Conservation (phyloP, 2,329 filamentous ascomycete genomes). For the Colletotrichum viniferum region DNA sequence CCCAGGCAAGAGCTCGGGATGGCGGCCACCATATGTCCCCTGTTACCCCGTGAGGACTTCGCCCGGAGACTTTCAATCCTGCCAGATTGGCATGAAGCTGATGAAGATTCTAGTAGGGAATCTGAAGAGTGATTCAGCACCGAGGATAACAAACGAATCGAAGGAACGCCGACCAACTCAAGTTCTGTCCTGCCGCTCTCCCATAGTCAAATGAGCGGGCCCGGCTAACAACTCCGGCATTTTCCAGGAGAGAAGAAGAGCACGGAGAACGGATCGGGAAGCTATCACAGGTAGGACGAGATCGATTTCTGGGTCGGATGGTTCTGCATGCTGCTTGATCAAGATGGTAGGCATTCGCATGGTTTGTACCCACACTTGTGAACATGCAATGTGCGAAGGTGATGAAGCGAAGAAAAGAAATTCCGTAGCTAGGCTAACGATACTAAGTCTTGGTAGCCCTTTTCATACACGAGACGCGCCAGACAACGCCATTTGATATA, state of each 20-base stretch:
- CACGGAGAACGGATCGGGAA: fast-evolving
- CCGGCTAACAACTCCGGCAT: not conserved
- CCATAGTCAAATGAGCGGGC: not conserved
- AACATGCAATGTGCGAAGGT: not conserved
- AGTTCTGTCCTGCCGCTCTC: not conserved
- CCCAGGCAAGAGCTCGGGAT: not conserved
- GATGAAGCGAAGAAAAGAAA: no score
- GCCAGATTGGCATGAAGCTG: not conserved
- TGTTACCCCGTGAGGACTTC: no score
- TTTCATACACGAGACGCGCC: not conserved
- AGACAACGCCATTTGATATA: not conserved
- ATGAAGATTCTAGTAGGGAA: not conserved
- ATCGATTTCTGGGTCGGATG: not conserved
- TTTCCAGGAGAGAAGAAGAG: not conserved
- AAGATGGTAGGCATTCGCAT: not conserved
- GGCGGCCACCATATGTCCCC: not conserved
- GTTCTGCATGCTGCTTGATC: not conserved
- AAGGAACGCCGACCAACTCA: not conserved
- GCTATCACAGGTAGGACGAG: not conserved
- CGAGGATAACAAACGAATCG: not conserved
- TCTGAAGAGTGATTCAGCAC: not conserved
- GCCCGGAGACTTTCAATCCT: not conserved
- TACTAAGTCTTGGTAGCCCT: not conserved
- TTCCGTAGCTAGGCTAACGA: not conserved
- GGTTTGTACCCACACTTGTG: not conserved